These are phyloP conservation scores for Tetrapyrgos nigripes DNA, from an alignment of 1,284 basidiomycete species.

Conservation along the genomic window DNA sequence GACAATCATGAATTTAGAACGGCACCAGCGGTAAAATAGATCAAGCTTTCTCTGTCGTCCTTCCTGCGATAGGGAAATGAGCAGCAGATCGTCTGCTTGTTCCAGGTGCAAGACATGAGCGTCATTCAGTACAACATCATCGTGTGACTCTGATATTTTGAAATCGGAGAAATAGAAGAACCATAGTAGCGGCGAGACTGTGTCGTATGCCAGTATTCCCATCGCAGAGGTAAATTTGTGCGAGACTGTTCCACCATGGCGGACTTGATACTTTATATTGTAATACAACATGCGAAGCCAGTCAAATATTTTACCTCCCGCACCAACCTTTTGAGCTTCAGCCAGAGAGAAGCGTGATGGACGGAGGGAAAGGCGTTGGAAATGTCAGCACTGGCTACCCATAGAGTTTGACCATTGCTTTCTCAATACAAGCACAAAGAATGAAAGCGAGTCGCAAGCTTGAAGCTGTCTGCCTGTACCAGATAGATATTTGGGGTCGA, in stretches of 20 bases:
- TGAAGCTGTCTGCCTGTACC: too few relatives aligned
- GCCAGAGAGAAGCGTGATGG: neutral
- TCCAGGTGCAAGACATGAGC: too few relatives aligned
- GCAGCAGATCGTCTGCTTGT: too few relatives aligned
- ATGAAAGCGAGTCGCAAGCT: too few relatives aligned
- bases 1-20: too few relatives aligned
- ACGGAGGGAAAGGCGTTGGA: slow-evolving; percentile 4
- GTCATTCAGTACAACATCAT: too few relatives aligned
- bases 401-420: neutral
- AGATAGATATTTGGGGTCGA: too few relatives aligned
- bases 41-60: too few relatives aligned
- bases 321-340: neutral
- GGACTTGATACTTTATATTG: neutral
- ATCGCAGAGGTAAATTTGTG: neutral
- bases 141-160: neutral
- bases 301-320: neutral
- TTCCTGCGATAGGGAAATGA: too few relatives aligned
- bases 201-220: slow-evolving; percentile 10
- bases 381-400: neutral
- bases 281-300: too few relatives aligned
- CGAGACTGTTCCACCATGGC: neutral
- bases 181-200: slow-evolving; percentile 11
- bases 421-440: slow-evolving; percentile 10
- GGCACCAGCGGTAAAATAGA: too few relatives aligned
- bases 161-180: slow-evolving; percentile 12